Percentiles rank a stretch among this genome's conserved stretches.
These are phyloP conservation scores for Paulownia fortunei DNA, from an alignment of 257 asterid genomes.

Conservation along the genomic window DNA sequence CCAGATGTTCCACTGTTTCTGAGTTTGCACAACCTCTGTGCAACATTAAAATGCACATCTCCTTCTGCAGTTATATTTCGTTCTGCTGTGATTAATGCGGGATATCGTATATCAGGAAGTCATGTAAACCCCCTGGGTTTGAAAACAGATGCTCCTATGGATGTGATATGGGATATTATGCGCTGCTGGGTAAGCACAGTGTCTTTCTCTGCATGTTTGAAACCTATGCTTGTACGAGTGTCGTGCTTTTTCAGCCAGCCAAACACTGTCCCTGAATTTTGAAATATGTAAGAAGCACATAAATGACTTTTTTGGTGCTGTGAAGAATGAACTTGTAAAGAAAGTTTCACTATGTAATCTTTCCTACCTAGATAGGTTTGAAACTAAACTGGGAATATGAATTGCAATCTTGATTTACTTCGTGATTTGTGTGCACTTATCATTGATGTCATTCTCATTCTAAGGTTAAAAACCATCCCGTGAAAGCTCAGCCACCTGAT, in stretches of 20 bases:
- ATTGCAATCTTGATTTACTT: neutral
- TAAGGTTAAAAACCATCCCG: slow-evolving; percentile 91
- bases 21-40: slow-evolving; percentile 93
- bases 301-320: too few relatives aligned
- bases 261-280: neutral
- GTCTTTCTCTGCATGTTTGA: neutral
- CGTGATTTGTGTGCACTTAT: neutral
- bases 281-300: neutral
- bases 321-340: neutral
- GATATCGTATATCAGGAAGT: slow-evolving; percentile 93
- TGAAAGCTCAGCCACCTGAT: slow-evolving; percentile 87
- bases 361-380: neutral
- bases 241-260: neutral
- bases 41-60: slow-evolving; percentile 90
- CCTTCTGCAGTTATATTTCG: slow-evolving; percentile 94
- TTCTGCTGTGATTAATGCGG: slow-evolving; percentile 97
- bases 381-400: neutral
- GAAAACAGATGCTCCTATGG: slow-evolving; percentile 98
- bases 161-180: slow-evolving; percentile 97
- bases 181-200: slow-evolving; percentile 88
- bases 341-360: neutral
- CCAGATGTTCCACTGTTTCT: slow-evolving; percentile 90
- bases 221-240: neutral
- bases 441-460: slow-evolving; percentile 22
- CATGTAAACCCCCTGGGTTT: slow-evolving; percentile 89